These are phyloP conservation scores for Calcarisporium arbuscula DNA, from an alignment of 2,329 filamentous ascomycete genomes.

Conservation along the genomic window DNA sequence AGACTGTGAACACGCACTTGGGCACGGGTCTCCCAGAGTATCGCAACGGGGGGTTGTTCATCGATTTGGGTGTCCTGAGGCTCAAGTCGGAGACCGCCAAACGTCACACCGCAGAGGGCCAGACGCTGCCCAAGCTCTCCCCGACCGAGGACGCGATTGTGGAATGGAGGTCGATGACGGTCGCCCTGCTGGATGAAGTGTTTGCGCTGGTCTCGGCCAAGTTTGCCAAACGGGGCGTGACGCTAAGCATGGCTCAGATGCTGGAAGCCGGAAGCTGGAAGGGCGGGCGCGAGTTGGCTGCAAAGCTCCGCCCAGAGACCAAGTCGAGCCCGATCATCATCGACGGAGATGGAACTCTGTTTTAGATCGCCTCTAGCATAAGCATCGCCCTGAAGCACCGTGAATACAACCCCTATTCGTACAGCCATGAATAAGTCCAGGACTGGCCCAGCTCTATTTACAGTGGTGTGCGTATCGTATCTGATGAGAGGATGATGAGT, in stretches of 20 bases:
- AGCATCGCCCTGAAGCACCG: too few species aligned
- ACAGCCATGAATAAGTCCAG: too few species aligned
- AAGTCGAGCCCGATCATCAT: slow-evolving; percentile 81
- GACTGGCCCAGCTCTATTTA: too few species aligned
- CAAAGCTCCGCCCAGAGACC: slow-evolving; percentile 70
- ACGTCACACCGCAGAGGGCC: slow-evolving; percentile 34
- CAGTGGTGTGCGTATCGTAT: too few species aligned
- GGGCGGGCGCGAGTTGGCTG: slow-evolving; percentile 72
- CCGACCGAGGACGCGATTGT: slow-evolving; percentile 52
- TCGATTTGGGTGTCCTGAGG: slow-evolving; percentile 49
- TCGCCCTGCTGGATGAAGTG: slow-evolving; percentile 48
- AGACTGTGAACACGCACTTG: slow-evolving; percentile 46
- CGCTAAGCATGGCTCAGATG: slow-evolving; percentile 42
- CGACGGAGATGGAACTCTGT: slow-evolving; percentile 73
- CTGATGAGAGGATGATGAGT: too few species aligned
- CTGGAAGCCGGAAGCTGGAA: slow-evolving; percentile 51
- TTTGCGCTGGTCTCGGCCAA: slow-evolving; percentile 33
- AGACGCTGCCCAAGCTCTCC: slow-evolving; percentile 44
- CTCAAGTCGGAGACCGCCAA: slow-evolving; percentile 40
- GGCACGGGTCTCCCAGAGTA: slow-evolving; percentile 67
- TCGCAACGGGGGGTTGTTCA: slow-evolving; percentile 63
- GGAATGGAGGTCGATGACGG: slow-evolving; percentile 54
- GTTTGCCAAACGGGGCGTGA: slow-evolving; percentile 25
- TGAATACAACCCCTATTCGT: too few species aligned
- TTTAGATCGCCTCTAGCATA: too few species aligned